Evolutionary conservation across 495 filamentous ascomycete species (phyloP).

Genomic region (Xylaria sp.): DNA sequence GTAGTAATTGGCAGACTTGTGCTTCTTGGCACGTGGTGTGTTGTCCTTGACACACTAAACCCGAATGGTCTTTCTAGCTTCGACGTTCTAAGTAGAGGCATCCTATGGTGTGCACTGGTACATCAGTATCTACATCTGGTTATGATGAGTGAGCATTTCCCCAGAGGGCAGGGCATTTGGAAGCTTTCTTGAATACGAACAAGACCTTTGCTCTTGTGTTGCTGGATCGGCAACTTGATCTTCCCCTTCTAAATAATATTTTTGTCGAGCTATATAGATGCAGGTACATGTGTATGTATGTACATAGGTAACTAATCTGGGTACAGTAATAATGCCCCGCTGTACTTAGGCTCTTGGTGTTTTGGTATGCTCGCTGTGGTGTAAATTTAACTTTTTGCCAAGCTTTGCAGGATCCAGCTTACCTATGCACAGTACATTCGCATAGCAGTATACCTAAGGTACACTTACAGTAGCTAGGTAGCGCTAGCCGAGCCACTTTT

Average conservation of each 20-base stretch:
- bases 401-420: constrained; percentile 10
- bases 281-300: no score
- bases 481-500: background rate
- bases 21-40: constrained; percentile 18
- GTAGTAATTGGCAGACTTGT: background rate
- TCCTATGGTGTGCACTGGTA: background rate
- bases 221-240: background rate
- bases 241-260: background rate
- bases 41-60: background rate
- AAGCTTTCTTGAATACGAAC: constrained; percentile 1
- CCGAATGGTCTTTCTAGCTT: background rate
- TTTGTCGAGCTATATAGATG: background rate
- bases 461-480: no score
- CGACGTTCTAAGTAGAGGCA: background rate
- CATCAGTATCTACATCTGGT: background rate
- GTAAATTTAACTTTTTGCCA: constrained; percentile 6
- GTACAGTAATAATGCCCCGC: background rate
- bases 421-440: no score
- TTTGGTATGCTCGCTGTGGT: background rate
- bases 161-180: background rate
- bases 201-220: background rate
- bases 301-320: no score
- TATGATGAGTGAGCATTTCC: background rate
- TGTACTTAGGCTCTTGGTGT: no score
- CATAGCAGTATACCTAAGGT: no score